Percentiles rank a stretch among this genome's conserved stretches.
These are phyloP conservation scores for Tetrahymena thermophila DNA, from an alignment of 73 alveolate genomes.

Conservation along the genomic window DNA sequence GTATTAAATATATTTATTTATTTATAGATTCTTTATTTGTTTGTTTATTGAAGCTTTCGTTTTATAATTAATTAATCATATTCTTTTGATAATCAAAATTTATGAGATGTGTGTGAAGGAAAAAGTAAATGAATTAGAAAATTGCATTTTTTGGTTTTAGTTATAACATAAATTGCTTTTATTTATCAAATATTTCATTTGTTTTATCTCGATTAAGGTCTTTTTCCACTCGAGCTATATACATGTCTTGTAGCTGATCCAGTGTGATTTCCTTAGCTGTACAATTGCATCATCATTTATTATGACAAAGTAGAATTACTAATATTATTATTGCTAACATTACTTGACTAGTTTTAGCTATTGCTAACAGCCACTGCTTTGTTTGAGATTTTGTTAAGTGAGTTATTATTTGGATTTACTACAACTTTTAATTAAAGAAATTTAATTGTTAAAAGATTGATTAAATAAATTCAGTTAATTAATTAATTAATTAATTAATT, in stretches of 20 bases:
- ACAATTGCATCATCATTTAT: background rate
- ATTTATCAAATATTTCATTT: background rate
- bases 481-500: too few species aligned
- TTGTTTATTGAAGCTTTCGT: background rate
- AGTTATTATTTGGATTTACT: background rate
- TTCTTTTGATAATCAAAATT: background rate
- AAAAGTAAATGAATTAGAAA: background rate
- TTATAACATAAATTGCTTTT: background rate
- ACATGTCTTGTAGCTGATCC: background rate
- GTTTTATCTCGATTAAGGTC: background rate
- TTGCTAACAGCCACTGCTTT: background rate
- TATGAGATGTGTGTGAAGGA: background rate
- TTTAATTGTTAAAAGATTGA: background rate
- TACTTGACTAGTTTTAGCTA: background rate
- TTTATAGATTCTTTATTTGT: background rate
- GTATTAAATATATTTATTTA: too few species aligned
- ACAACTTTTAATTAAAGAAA: background rate
- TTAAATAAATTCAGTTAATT: background rate
- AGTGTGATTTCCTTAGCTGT: background rate
- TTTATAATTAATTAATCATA: background rate
- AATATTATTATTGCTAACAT: background rate
- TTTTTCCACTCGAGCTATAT: background rate
- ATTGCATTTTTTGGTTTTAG: background rate
- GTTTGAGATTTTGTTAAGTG: background rate
- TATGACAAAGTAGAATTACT: background rate